Conservation (phyloP, 768 basidiomycete genomes). For the Boletus subparvulus region DNA sequence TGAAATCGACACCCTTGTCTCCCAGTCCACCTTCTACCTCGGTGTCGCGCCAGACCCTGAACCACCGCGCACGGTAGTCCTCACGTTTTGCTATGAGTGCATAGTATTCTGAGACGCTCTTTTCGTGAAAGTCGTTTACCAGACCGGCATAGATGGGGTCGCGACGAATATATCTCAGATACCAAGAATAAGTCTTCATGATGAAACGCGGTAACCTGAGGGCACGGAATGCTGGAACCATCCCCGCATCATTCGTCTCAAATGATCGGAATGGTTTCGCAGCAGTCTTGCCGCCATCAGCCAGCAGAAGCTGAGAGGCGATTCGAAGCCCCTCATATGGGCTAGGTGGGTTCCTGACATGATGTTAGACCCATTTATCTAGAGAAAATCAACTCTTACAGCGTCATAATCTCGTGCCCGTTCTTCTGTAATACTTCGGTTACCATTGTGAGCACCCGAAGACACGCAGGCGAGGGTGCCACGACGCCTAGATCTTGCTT, state of each 20-base stretch:
- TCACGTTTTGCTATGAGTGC: conserved; percentile 46
- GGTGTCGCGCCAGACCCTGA: conserved; percentile 32
- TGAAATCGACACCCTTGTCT: conserved; percentile 56
- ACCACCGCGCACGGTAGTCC: conserved; percentile 42
- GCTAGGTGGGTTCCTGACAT: conserved; percentile 36
- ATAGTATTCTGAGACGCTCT: conserved; percentile 52
- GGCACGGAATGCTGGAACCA: conserved; percentile 39
- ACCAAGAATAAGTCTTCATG: conserved; percentile 49
- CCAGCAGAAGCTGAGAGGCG: conserved; percentile 51
- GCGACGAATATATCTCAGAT: conserved; percentile 48
- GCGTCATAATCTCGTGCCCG: conserved; percentile 52
- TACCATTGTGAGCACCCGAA: conserved; percentile 50
- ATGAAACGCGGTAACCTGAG: conserved; percentile 48
- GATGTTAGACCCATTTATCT: background rate
- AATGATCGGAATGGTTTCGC: conserved; percentile 36
- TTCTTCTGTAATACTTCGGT: conserved; percentile 42
- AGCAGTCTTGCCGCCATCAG: conserved; percentile 46
- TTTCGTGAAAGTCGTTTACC: conserved; percentile 47
- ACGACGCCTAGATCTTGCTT: conserved; percentile 49
- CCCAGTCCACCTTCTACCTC: conserved; percentile 24
- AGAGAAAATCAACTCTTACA: conserved; percentile 38
- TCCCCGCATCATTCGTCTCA: conserved; percentile 52
- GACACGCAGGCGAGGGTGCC: conserved; percentile 57
- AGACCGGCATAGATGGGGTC: conserved; percentile 56
- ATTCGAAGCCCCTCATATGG: conserved; percentile 53